These are phyloP conservation scores for Trematosphaeria pertusa DNA, from an alignment of 2,329 filamentous ascomycete genomes.

Conservation along the genomic window DNA sequence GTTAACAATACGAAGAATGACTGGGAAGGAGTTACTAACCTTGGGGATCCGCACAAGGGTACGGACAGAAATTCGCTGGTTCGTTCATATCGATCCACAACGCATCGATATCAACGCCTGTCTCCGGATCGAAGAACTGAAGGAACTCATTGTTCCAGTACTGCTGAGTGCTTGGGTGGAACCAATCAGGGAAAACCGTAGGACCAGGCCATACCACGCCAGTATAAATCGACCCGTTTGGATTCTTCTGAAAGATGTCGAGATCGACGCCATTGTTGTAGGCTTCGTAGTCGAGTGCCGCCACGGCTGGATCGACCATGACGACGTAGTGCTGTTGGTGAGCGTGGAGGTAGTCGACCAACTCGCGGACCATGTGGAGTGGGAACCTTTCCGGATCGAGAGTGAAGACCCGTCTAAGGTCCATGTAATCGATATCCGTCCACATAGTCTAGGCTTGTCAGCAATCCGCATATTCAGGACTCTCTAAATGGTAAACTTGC, in stretches of 20 bases:
- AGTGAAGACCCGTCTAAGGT: slow-evolving; percentile 65
- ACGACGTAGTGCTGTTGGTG: slow-evolving; percentile 74
- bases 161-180: slow-evolving; percentile 65
- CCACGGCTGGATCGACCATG: slow-evolving; percentile 78
- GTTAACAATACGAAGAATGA: neutral
- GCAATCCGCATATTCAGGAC: no score
- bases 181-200: slow-evolving; percentile 79
- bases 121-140: slow-evolving; percentile 68
- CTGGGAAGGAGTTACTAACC: slow-evolving; percentile 11
- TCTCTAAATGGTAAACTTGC: slow-evolving; percentile 11
- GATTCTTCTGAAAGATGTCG: slow-evolving; percentile 58
- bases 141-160: slow-evolving; percentile 76
- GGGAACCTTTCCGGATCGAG: slow-evolving; percentile 71
- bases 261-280: slow-evolving; percentile 68
- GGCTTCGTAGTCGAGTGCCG: slow-evolving; percentile 54
- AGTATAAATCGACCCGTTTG: slow-evolving; percentile 63
- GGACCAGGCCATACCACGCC: slow-evolving; percentile 81
- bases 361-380: slow-evolving; percentile 65
- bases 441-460: slow-evolving; percentile 69
- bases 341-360: slow-evolving; percentile 70
- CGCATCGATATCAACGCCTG: slow-evolving; percentile 76
- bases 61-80: slow-evolving; percentile 43
- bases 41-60: slow-evolving; percentile 57
- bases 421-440: slow-evolving; percentile 78
- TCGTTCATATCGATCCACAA: slow-evolving; percentile 63